A percentile compares a stretch with the other conserved stretches of the same genome.
These are phyloP conservation scores for Plectosphaerella plurivora DNA, from an alignment of 2,329 filamentous ascomycete genomes.

Conservation along the genomic window DNA sequence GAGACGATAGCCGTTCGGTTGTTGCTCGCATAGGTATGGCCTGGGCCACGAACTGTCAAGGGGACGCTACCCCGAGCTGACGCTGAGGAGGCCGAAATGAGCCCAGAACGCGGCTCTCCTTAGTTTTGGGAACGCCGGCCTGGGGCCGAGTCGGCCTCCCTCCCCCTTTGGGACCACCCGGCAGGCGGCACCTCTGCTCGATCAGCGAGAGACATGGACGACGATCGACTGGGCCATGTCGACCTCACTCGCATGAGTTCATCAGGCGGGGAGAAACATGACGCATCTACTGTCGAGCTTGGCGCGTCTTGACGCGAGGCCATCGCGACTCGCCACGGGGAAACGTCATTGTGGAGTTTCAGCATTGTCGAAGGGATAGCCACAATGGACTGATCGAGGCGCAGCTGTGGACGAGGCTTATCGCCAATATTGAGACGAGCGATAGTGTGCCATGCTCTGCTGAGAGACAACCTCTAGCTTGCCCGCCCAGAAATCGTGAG, in stretches of 20 bases:
- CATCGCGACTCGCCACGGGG: not conserved
- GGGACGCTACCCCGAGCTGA: not conserved
- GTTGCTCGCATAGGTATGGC: not conserved
- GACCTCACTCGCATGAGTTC: too few species aligned
- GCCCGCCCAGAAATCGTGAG: slow-evolving; percentile 33
- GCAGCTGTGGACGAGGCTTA: not conserved
- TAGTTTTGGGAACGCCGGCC: not conserved
- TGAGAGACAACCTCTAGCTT: slow-evolving; percentile 26
- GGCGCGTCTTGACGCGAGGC: too few species aligned
- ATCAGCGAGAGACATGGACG: too few species aligned
- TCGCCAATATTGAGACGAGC: slow-evolving; percentile 4
- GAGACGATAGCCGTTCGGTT: not conserved
- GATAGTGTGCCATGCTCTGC: slow-evolving; percentile 11
- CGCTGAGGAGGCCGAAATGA: slow-evolving; percentile 1
- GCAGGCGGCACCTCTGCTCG: too few species aligned
- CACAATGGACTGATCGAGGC: not conserved
- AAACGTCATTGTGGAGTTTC: not conserved
- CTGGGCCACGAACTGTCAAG: not conserved
- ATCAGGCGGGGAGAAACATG: too few species aligned
- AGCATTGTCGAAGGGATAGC: not conserved
- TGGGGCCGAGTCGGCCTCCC: not conserved
- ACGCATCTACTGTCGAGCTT: too few species aligned
- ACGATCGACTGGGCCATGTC: too few species aligned
- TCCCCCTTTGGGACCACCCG: too few species aligned
- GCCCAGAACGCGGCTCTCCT: not conserved